Base-by-base conservation (phyloP, 2,329 filamentous ascomycete genomes). In the Stachybotrys echinatus region DNA sequence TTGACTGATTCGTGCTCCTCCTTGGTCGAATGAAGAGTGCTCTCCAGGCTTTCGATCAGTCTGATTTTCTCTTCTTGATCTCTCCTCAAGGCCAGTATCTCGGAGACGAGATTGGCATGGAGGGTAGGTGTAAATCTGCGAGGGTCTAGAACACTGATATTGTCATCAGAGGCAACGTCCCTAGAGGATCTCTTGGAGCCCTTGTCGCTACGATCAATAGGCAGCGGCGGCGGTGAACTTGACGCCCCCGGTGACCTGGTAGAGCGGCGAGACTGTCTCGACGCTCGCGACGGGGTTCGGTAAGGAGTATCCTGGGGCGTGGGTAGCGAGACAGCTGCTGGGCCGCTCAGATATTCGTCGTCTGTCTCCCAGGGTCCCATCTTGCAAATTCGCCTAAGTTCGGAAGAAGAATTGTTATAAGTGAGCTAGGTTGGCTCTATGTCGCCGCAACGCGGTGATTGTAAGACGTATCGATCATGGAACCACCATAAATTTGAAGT, bases 71-170 rank as follows among this genome's bases (percentile, higher is more conserved):
- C 89, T 63, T 99, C 94, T 54, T 97, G 83, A 56, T 99, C 94
- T 51, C 94, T 80, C 20, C 92, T 84, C 46, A 99, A 72, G 2
- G 85, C 83, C 38, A 99, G 74, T 54, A 99, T 99, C 67, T 99
- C 94, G 0, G 92, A 92, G 1, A 99, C 92, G 6, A 99, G 74
- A 46, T 89, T 96, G 8, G 94, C 94, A 66, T 97, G 94, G 12
- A 99, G 73, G 0, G 92, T 97, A 2, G 94, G 94, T 0, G 94
- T 99, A 63, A 99, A 96, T 37, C 94, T 83, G 49, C 92, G 84
- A 3, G 94, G 91, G 63, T 99, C 94, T 23, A 96, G 75, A 20
- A 90, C 84, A 57, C 81, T 79, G 51, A 91, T 83, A 42, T 74
- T 81, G 54, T 92, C 87, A 56, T 92, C 84, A 49, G 72, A 79